phyloP scores from a whole-genome alignment of 1,139 yeast species.

The Scheffersomyces parashehatae region DNA sequence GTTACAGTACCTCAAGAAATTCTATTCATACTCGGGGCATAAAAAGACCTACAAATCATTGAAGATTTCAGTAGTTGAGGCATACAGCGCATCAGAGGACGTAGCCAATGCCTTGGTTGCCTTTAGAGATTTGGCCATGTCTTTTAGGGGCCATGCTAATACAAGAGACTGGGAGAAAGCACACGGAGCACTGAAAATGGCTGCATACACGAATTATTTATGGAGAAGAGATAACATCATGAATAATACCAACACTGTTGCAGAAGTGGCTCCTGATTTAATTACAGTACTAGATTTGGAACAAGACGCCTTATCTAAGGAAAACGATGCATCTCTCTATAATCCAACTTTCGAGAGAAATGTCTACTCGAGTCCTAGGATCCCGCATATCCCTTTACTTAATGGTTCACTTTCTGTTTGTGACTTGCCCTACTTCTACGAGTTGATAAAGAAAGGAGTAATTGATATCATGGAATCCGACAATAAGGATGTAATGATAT shows the following conservation, averaged over 20 bases:
- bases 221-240: conserved; percentile 30
- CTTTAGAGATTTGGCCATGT: conserved; percentile 24
- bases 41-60: conserved; percentile 27
- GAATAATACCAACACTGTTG: conserved; percentile 12
- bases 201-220: conserved; percentile 19
- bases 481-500: conserved; percentile 9
- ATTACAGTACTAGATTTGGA: conserved; percentile 17
- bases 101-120: conserved; percentile 23
- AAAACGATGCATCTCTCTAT: conserved; percentile 12
- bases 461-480: conserved; percentile 10
- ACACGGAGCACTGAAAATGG: conserved; percentile 10
- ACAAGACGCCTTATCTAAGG: conserved; percentile 17
- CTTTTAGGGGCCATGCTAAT: conserved; percentile 17
- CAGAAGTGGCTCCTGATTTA: conserved; percentile 9
- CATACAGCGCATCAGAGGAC: conserved; percentile 26
- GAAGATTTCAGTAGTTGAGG: conserved; percentile 31
- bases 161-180: conserved; percentile 8
- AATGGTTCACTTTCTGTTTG: conserved; percentile 24
- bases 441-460: conserved; percentile 20
- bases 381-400: conserved; percentile 24
- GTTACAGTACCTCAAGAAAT: conserved; percentile 36
- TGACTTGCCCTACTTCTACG: conserved; percentile 35
- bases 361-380: conserved; percentile 23
- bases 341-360: conserved; percentile 32
- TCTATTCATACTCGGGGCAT: conserved; percentile 38